Conservation (phyloP, 176 grass and related monocot species). For the Puya raimondii region DNA sequence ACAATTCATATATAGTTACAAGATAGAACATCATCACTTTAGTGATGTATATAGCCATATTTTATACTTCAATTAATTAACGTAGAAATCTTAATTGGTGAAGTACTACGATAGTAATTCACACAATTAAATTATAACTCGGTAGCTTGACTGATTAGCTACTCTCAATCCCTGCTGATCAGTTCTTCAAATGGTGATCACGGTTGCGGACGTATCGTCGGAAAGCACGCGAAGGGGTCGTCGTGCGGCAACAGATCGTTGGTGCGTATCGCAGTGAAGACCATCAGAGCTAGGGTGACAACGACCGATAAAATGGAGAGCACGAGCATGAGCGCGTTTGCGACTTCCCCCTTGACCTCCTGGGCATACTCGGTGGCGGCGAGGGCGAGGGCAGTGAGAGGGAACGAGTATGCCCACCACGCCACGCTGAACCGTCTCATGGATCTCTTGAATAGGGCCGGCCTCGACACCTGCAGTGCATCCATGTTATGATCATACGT, state of each 20-base stretch:
- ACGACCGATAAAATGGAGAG: slow-evolving; percentile 55
- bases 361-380: slow-evolving; percentile 61
- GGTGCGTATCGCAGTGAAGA: slow-evolving; percentile 57
- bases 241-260: slow-evolving; percentile 56
- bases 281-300: slow-evolving; percentile 58
- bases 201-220: neutral
- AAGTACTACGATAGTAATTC: too few relatives aligned
- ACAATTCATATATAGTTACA: neutral
- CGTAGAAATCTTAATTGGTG: too few relatives aligned
- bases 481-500: too few relatives aligned
- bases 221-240: slow-evolving; percentile 36
- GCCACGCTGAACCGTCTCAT: slow-evolving; percentile 80
- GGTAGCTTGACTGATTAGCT: too few relatives aligned
- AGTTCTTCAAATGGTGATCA: neutral
- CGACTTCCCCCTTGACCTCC: slow-evolving; percentile 33
- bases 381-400: slow-evolving; percentile 56
- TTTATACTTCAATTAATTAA: too few relatives aligned
- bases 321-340: slow-evolving; percentile 59
- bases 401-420: slow-evolving; percentile 96
- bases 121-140: too few relatives aligned
- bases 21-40: too few relatives aligned
- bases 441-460: slow-evolving; percentile 50
- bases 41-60: too few relatives aligned
- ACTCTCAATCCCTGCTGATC: too few relatives aligned
- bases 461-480: slow-evolving; percentile 42